Evolutionary conservation across 1,284 basidiomycete species (phyloP), one percentile per base, ranked within the genome.

Genomic region (Fistulinella cinereoalba): DNA sequence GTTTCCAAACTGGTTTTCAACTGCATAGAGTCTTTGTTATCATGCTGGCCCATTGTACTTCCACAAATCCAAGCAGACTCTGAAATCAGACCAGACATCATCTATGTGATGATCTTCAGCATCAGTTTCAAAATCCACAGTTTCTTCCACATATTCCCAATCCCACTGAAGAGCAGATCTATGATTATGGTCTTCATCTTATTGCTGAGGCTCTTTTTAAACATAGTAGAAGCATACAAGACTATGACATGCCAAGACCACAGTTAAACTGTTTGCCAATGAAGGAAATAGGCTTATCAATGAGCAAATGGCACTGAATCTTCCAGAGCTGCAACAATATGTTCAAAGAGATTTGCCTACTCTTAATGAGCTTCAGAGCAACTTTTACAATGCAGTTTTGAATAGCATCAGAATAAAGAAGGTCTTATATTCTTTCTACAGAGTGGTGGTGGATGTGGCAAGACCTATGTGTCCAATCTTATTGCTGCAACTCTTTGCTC

Each of bases 381-480:
- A 2, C 8, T 16, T 47, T 24, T 51, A 32, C 41, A 22, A 27
- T 27, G 25, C 25, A 27, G 25, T 27, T 7, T 7, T 27, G 7
- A 27, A 27, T 12, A 27, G 25, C 12, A 12, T 27, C 25, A 27
- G n/a, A n/a, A 4, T 19, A 6, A 27, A 12, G 25, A 27, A 27
- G 25, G 25, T 6, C 21, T 15, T 23, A 9, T 15, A 19, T 34
- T 36, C 55, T 79, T 77, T 54, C 37, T 79, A 1, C 54, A 74
- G 54, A 71, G 74, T 16, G 55, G 69, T 12, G 76, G 69, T 29
- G 76, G 75, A 1, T 68, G 67, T 41, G 75, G 76, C 3, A 79
- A 79, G 51, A 79, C 76, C 1, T 77, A 67, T 58, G 47, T 76
- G 0, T 73, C 70, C 54, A 73, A 71, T 15, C 66, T 69, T 0